phyloP scores from a whole-genome alignment of 2,329 filamentous ascomycete species.

The Periconia sp. region DNA sequence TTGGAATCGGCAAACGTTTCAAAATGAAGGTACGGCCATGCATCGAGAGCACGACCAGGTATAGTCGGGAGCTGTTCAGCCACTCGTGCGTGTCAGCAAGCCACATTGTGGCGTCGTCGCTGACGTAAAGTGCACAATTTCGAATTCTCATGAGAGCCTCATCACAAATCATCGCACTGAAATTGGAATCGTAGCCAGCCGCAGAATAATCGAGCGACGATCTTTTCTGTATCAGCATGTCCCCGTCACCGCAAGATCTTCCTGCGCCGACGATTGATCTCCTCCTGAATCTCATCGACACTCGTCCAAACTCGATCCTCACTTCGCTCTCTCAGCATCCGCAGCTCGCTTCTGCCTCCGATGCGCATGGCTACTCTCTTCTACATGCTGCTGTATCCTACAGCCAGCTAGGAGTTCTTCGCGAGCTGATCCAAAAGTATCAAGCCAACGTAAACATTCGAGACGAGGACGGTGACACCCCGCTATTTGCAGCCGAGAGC shows the following conservation, averaged over 20 bases:
- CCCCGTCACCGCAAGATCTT: slow-evolving; percentile 20
- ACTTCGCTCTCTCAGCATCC: slow-evolving; percentile 76
- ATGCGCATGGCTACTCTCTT: slow-evolving; percentile 92
- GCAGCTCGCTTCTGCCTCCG: slow-evolving; percentile 77
- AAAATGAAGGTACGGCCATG: no score
- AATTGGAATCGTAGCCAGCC: no score
- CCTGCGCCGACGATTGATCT: slow-evolving; percentile 51
- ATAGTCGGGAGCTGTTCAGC: no score
- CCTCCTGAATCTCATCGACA: slow-evolving; percentile 70
- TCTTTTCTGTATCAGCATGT: slow-evolving; percentile 27
- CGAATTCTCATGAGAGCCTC: neutral
- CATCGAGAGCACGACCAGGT: no score
- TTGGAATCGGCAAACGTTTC: no score
- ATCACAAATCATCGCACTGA: neutral
- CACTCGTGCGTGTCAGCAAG: no score
- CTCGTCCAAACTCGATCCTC: slow-evolving; percentile 76
- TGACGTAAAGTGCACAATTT: neutral
- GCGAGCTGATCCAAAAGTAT: slow-evolving; percentile 76
- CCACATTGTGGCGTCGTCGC: no score
- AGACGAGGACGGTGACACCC: slow-evolving; percentile 92
- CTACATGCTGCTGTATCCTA: slow-evolving; percentile 94
- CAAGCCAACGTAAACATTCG: slow-evolving; percentile 78
- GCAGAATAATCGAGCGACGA: no score
- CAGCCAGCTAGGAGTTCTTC: slow-evolving; percentile 81
- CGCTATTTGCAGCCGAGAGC: slow-evolving; percentile 90